Evolutionary conservation across 2,329 filamentous ascomycete genomes (phyloP).

Genomic region (Drechslerella dactyloides): DNA sequence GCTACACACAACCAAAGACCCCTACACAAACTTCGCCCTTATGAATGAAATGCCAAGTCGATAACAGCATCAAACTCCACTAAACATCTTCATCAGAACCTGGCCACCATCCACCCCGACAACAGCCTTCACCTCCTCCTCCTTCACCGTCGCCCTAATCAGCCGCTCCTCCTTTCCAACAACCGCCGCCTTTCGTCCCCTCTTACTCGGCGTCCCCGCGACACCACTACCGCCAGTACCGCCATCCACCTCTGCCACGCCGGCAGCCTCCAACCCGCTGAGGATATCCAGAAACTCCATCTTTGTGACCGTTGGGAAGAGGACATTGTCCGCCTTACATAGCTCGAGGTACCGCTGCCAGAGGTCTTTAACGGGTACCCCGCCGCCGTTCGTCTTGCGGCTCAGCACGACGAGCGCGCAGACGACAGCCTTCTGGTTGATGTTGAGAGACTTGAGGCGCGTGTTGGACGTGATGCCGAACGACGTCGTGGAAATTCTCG

Average conservation of each 20-base stretch:
- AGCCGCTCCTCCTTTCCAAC: constrained; percentile 39
- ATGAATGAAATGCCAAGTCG: background rate
- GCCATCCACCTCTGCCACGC: constrained; percentile 69
- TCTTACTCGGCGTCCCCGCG: constrained; percentile 34
- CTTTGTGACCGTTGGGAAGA: constrained; percentile 79
- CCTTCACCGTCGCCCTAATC: constrained; percentile 44
- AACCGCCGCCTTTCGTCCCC: constrained; percentile 19
- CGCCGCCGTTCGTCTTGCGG: constrained; percentile 66
- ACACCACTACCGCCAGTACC: constrained; percentile 8
- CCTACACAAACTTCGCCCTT: background rate
- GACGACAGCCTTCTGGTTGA: constrained; percentile 94
- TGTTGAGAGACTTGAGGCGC: constrained; percentile 82
- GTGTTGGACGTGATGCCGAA: constrained; percentile 89
- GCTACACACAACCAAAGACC: too few relatives aligned
- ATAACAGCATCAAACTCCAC: constrained; percentile 8
- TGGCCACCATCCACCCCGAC: constrained; percentile 39
- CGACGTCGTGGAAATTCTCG: constrained; percentile 84
- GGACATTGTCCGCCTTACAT: constrained; percentile 83
- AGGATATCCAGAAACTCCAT: constrained; percentile 95
- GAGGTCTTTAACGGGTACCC: constrained; percentile 81
- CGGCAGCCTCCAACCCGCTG: constrained; percentile 84
- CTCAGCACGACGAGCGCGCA: constrained; percentile 89
- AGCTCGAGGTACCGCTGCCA: constrained; percentile 83
- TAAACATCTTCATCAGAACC: constrained; percentile 48
- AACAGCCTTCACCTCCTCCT: constrained; percentile 43